A percentile compares a stretch with the other conserved stretches of the same genome.
phyloP scores from a whole-genome alignment of 2,329 filamentous ascomycete genomes.

The Aspergillus fumigatus region DNA sequence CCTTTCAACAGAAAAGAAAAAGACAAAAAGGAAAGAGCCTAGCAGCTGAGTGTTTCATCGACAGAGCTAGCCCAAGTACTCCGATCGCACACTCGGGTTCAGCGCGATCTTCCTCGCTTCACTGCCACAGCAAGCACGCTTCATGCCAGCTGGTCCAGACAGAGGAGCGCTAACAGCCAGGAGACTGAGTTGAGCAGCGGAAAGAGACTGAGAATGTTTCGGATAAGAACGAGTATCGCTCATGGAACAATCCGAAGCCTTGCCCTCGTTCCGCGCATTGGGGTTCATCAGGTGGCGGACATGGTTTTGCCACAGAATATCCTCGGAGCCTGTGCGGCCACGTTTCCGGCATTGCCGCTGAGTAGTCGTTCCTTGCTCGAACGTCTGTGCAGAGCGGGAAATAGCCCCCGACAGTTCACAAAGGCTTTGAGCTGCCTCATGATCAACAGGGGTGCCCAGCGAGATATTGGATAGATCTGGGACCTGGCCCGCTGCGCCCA shows the following conservation, averaged over 20 bases:
- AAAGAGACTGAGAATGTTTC: conserved; percentile 9
- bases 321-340: conserved; percentile 37
- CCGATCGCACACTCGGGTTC: conserved; percentile 29
- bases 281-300: conserved; percentile 35
- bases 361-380: conserved; percentile 8
- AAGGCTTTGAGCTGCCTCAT: conserved; percentile 39
- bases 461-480: conserved; percentile 35
- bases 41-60: not conserved
- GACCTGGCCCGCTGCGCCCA: conserved; percentile 19
- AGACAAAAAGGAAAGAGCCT: conserved; percentile 1
- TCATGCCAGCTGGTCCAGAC: conserved; percentile 35
- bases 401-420: conserved; percentile 37
- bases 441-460: conserved; percentile 29
- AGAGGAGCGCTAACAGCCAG: conserved; percentile 23
- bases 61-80: conserved; percentile 22
- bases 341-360: conserved; percentile 35
- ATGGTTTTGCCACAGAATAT: conserved; percentile 34
- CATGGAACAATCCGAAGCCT: conserved; percentile 28
- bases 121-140: conserved; percentile 39
- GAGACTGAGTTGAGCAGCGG: conserved; percentile 15
- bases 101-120: conserved; percentile 35
- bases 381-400: conserved; percentile 14
- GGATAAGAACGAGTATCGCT: conserved; percentile 28
- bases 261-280: conserved; percentile 20
- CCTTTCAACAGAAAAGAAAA: conserved; percentile 20